A percentile compares a stretch with the other conserved stretches of the same genome.
Conservation (phyloP, 768 basidiomycete species). For the Austroboletus eburneus region DNA sequence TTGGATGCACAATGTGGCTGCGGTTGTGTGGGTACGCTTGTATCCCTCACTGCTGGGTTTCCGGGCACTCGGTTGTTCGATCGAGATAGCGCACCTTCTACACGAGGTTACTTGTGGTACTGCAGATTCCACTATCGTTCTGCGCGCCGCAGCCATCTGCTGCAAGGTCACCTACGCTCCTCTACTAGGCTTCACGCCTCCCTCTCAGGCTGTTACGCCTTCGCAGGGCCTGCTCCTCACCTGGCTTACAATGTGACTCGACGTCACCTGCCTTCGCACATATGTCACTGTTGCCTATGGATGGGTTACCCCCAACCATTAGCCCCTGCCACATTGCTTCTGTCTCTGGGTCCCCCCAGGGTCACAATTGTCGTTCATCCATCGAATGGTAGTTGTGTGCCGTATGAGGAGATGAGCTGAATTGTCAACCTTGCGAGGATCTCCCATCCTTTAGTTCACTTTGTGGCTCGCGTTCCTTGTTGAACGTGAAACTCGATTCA, state of each 20-base stretch:
- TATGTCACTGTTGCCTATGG: too few species aligned
- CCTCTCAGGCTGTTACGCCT: too few species aligned
- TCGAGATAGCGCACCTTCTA: background rate
- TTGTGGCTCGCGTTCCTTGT: conserved; percentile 19
- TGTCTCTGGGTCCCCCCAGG: conserved; percentile 9
- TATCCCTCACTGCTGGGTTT: too few species aligned
- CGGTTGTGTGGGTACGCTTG: background rate
- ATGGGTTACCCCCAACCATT: background rate
- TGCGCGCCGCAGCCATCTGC: too few species aligned
- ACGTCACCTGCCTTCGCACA: too few species aligned
- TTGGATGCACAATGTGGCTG: conserved; percentile 9
- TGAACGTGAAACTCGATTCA: conserved; percentile 31
- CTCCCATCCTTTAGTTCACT: conserved; percentile 26
- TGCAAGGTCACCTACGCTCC: too few species aligned
- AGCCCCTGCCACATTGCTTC: conserved; percentile 3
- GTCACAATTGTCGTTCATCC: conserved; percentile 1
- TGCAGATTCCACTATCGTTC: too few species aligned
- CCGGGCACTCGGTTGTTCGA: background rate
- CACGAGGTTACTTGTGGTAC: too few species aligned
- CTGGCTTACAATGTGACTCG: too few species aligned
- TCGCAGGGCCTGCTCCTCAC: too few species aligned
- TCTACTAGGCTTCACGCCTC: too few species aligned
- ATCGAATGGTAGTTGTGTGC: background rate
- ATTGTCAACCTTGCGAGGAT: background rate
- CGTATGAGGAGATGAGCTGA: conserved; percentile 16